Conservation (phyloP, 2,329 filamentous ascomycete species). For the Colletotrichum camelliae region DNA sequence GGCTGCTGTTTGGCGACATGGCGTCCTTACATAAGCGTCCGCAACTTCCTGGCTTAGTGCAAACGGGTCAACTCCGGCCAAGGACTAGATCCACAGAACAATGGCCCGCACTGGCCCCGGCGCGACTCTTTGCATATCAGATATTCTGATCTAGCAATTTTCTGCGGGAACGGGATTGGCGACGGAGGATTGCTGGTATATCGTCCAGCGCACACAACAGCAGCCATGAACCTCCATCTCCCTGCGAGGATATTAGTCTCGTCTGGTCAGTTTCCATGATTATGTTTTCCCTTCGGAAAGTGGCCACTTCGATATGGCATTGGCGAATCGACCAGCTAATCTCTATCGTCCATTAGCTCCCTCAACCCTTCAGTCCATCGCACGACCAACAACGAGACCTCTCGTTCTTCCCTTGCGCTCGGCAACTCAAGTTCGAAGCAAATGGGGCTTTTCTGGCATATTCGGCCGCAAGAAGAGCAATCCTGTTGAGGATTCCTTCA, state of each 20-base stretch:
- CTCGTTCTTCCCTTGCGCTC: constrained; percentile 26
- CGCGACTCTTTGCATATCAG: neutral
- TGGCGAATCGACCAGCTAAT: constrained; percentile 14
- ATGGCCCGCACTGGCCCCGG: neutral
- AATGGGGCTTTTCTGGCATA: constrained; percentile 44
- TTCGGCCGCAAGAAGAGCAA: constrained; percentile 31
- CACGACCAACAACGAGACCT: neutral
- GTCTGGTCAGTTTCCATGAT: constrained; percentile 15
- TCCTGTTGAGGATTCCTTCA: constrained; percentile 19
- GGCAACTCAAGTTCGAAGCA: constrained; percentile 42
- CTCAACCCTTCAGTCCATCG: constrained; percentile 1
- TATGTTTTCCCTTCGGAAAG: neutral
- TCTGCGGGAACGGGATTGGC: neutral
- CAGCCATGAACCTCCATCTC: constrained; percentile 25
- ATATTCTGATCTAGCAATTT: neutral
- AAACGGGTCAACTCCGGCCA: constrained; percentile 1
- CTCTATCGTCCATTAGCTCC: neutral
- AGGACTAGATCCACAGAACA: neutral
- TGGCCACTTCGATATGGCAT: neutral
- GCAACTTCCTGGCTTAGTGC: neutral
- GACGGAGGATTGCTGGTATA: neutral
- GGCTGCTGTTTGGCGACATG: neutral
- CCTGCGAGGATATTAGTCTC: constrained; percentile 24
- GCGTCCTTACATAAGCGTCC: neutral
- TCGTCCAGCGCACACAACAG: neutral